A percentile compares a stretch with the other conserved stretches of the same genome.
Conservation (phyloP, 169 alveolate genomes). For the Plasmodium vinckei region DNA sequence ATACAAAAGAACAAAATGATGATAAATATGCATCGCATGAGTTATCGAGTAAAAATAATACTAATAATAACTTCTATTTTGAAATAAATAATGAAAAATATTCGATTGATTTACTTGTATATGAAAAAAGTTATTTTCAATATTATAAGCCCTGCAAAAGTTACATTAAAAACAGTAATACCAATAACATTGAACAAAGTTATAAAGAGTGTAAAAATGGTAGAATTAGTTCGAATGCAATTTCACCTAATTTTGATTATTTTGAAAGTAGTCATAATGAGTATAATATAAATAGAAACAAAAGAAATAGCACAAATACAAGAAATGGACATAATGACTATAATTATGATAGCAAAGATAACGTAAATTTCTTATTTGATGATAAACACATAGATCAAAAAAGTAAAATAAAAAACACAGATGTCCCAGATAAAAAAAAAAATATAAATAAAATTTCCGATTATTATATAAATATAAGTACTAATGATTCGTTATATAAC, state of each 20-base stretch:
- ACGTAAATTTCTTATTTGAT: no score
- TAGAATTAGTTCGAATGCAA: not conserved
- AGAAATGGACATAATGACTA: not conserved
- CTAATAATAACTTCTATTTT: conserved; percentile 20
- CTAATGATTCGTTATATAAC: conserved; percentile 18
- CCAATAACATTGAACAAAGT: not conserved
- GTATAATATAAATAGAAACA: not conserved
- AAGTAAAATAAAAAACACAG: not conserved
- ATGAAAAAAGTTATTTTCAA: conserved; percentile 13
- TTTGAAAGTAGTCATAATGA: no score
- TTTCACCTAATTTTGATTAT: no score
- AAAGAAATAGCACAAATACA: not conserved
- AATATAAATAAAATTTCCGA: not conserved
- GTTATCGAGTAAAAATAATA: not conserved
- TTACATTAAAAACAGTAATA: not conserved
- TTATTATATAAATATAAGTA: no score
- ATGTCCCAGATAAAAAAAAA: not conserved
- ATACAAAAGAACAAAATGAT: conserved; percentile 13
- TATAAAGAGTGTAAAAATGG: not conserved
- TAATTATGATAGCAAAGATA: not conserved
- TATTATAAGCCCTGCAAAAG: conserved; percentile 1
- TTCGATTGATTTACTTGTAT: conserved; percentile 5
- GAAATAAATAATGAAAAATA: conserved; percentile 58
- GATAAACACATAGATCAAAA: no score
- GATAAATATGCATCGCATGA: conserved; percentile 4